Evolutionary conservation across 2,329 filamentous ascomycete genomes (phyloP).

Genomic region (Verruconis gallopava): DNA sequence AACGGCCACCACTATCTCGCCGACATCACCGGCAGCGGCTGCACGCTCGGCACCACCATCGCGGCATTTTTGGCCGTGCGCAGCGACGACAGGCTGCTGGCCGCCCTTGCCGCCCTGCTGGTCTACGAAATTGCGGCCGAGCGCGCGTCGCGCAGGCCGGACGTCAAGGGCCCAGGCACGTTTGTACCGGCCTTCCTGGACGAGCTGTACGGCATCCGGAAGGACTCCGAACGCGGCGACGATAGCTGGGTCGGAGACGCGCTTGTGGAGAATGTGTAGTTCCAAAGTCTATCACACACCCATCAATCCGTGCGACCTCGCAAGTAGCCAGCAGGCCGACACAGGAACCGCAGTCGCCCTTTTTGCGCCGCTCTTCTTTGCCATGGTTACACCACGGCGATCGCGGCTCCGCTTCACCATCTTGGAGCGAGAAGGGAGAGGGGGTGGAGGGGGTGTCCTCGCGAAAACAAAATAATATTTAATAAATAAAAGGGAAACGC

Average conservation of each 20-base stretch:
- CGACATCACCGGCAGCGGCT: constrained; percentile 62
- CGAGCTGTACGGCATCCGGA: constrained; percentile 33
- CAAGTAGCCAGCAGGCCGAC: too few relatives aligned
- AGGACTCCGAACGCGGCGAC: not conserved
- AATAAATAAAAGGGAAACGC: too few relatives aligned
- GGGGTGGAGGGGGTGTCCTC: too few relatives aligned
- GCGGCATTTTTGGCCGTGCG: constrained; percentile 60
- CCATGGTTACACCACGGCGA: too few relatives aligned
- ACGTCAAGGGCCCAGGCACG: constrained; percentile 67
- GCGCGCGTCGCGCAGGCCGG: constrained; percentile 40
- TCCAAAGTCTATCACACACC: constrained; percentile 1
- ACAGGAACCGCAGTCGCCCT: too few relatives aligned
- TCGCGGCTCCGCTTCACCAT: too few relatives aligned
- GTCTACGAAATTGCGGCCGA: constrained; percentile 72
- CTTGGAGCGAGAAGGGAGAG: too few relatives aligned
- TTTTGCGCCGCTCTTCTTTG: too few relatives aligned
- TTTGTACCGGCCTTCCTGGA: constrained; percentile 83
- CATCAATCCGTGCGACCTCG: too few relatives aligned
- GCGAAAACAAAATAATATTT: too few relatives aligned
- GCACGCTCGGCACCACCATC: constrained; percentile 70
- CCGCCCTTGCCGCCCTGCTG: constrained; percentile 58
- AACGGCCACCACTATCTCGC: constrained; percentile 68
- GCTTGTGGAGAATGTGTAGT: not conserved
- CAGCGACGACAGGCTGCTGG: constrained; percentile 52
- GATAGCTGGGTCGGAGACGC: not conserved